Base-by-base conservation (phyloP, 2,329 filamentous ascomycete genomes). In the Samsoniella hepiali region DNA sequence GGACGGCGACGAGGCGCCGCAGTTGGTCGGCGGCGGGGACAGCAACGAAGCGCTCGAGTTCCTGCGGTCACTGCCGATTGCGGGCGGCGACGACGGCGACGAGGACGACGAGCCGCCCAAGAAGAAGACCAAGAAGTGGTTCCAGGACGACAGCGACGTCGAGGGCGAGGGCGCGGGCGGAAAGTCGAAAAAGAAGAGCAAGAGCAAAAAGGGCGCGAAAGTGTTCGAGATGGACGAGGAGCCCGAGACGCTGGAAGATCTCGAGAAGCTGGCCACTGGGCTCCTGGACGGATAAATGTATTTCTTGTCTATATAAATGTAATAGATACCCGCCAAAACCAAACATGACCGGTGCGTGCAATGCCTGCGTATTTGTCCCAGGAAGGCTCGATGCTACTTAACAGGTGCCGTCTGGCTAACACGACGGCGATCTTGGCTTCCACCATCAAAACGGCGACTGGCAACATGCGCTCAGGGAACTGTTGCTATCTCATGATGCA, bases 211-310 rank as follows among this genome's bases (percentile, higher is more conserved):
- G 72, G 78, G 78, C 62, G 78, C 81, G 72, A 83, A 82, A 76
- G 82, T 87, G 54, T 82, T 88, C 71, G 84, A 85, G 76, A 81
- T 85, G 69, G 81, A 81, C 15, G 83, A 87, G 59, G 88, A 91
- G 77, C 90, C 90, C 13, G 88, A 93, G 76, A 93, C 89, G 49
- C 77, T 94, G 69, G 89, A 92, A 74, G 90, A 93, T 75, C 81
- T 93, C 69, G 91, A 94, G 77, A 86, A 88, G 47, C 76, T 94
- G 76, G 91, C 91, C 62, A 84, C 88, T 51, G 89, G 89, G 3
- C 76, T 95, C 74, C 75, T 96, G 72, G 84, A 85, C 65, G 76
- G 74, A 58, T 80, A 67, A 66, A 63, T 45, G 51, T 45, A 45
- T n/a, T 44, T 49, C 64, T 65, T 67, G 65, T 67, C 65, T 68